Conservation (phyloP, 1,284 basidiomycete species). For the Kalmanozyma brasiliensis region DNA sequence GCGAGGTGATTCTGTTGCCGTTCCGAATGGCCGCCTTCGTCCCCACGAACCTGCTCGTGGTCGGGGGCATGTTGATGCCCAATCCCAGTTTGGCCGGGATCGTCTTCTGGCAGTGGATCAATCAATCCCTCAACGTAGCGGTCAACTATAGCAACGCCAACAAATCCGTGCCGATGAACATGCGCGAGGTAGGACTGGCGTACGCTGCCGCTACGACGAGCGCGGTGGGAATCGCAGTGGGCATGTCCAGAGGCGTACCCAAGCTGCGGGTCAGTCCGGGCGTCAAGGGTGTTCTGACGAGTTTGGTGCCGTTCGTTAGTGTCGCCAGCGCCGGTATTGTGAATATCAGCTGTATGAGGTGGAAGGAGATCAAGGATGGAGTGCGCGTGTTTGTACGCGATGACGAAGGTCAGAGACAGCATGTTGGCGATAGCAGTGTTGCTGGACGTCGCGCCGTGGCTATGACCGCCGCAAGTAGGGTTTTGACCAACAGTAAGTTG, state of each 20-base stretch:
- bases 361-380: constrained; percentile 73
- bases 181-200: constrained; percentile 70
- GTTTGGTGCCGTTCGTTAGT: constrained; percentile 71
- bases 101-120: constrained; percentile 73
- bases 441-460: constrained; percentile 71
- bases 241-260: constrained; percentile 70
- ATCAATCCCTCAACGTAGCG: constrained; percentile 70
- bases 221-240: constrained; percentile 71
- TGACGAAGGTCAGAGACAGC: constrained; percentile 52
- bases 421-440: constrained; percentile 69
- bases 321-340: constrained; percentile 69
- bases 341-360: constrained; percentile 70
- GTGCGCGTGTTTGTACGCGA: constrained; percentile 70
- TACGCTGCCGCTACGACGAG: constrained; percentile 71
- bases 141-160: constrained; percentile 70
- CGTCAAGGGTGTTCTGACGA: constrained; percentile 46
- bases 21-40: constrained; percentile 72
- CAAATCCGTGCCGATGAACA: constrained; percentile 70
- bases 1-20: constrained; percentile 69
- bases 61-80: constrained; percentile 69
- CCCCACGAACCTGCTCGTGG: constrained; percentile 71
- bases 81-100: constrained; percentile 58
- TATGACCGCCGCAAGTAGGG: constrained; percentile 71
- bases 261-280: constrained; percentile 61
- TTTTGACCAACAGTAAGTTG: constrained; percentile 71